Evolutionary conservation across 23 red algal species (phyloP), one percentile per base, ranked within the genome.

Genomic region (Gracilaria caudata): DNA sequence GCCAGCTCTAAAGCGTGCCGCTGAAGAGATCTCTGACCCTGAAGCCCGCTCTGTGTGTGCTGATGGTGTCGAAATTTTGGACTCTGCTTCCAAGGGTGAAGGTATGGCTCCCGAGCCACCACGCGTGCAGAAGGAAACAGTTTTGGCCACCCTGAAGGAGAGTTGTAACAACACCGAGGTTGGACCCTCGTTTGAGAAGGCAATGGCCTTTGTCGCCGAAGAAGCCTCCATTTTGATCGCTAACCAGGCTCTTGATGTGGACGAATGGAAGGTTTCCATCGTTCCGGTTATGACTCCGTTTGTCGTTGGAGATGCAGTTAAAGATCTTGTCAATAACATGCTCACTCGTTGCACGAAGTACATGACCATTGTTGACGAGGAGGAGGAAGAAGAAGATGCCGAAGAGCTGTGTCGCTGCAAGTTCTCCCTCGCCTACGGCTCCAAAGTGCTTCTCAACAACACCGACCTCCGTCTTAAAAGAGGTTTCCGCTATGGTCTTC

Each of bases 381-480:
- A 95, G 33, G 93, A 95, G 51, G 93, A 95, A 61, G 93, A 95
- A 25, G 85, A 78, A 40, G 93, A 95, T 51, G 93, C 93, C 11
- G 93, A 95, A 53, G 81, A 89, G 53, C 86, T 95, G 11, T 95
- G 93, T 40, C 71, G 83, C 40, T 95, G 93, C 79, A 95, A 95
- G 79, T 95, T 95, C 55, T 95, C 93, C 33, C 85, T 95, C 37
- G 93, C 93, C 47, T 95, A 95, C 34, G 93, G 93, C 43, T 87
- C 79, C 20, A 95, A 95, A 68, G 93, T 95, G 24, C 54, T 95
- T 24, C 87, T 95, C 30, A 95, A 95, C 86, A 95, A 95, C 78
- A 95, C 93, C 4, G 80, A 87, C 78, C 81, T 95, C n/a, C 86
- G 77, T 11, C 70, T 95, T 26, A 95, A 95, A 59, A 46, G 93